Evolutionary conservation across 192 early-diverging fungal genomes (phyloP).

Genomic region (Backusella liffmaniae): DNA sequence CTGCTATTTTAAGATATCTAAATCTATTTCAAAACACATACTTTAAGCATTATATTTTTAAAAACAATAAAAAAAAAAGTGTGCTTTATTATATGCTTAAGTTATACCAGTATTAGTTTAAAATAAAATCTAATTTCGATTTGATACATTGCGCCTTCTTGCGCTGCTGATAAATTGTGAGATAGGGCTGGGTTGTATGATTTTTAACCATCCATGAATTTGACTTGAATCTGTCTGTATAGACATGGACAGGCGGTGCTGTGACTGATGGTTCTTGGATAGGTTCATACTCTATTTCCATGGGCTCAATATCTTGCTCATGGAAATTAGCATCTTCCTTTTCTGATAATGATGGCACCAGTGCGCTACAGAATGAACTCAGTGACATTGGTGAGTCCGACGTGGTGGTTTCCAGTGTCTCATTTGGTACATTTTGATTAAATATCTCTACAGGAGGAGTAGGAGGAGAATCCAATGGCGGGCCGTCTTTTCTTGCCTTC

Average conservation of each 20-base stretch:
- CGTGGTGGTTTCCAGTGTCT: neutral
- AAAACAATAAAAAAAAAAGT: too few species aligned
- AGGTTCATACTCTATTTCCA: too few species aligned
- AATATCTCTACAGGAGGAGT: neutral
- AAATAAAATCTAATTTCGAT: conserved; percentile 13
- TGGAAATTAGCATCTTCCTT: neutral
- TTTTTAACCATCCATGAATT: neutral
- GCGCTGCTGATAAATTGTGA: neutral
- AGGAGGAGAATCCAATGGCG: neutral
- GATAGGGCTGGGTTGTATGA: neutral
- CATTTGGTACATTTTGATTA: neutral
- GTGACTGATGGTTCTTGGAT: neutral
- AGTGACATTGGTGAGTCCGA: neutral
- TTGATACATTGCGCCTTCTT: neutral
- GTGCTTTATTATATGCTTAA: too few species aligned
- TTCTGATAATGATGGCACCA: neutral
- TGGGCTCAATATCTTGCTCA: neutral
- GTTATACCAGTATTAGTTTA: neutral
- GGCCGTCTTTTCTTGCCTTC: conserved; percentile 36
- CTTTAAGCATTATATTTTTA: too few species aligned
- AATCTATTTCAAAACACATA: too few species aligned
- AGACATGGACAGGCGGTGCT: neutral
- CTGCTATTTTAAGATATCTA: neutral
- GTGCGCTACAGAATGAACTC: neutral
- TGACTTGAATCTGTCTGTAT: neutral